Base-by-base conservation (phyloP, 805 yeast species). In the Ogataea polymorpha region DNA sequence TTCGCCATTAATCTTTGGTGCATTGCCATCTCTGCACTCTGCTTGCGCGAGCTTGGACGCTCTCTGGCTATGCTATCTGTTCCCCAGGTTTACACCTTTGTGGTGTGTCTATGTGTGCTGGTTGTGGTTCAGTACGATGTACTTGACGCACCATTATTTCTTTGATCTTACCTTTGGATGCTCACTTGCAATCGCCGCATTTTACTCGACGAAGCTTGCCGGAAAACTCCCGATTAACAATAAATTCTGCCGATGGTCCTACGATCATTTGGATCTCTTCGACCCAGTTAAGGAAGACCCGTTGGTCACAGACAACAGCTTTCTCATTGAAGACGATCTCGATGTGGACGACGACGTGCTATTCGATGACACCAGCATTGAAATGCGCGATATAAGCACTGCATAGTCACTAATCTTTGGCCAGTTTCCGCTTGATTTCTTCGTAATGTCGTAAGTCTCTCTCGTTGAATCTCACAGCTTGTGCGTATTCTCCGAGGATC, bases 91-190 rank as follows among this genome's bases (percentile, higher is more conserved):
- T 35, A 70, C 79, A 1, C 79, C 83, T 6, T 45, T 86, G 6
- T 86, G 88, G 72, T 72, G 82, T 59, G 64, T 71, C 14, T 93
- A 91, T 61, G 93, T 88, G n/a, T 67, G 79, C 48, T 88, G 96
- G 95, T 74, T 93, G 52, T 91, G 98, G 98, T 93, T 96, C 95
- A 77, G 93, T 37, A 93, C 98, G 12, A 91, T 91, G 99, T 91
- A 91, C 63, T 73, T 91, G 56, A 91, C 97, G 0, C 99, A 91
- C 65, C 99, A 91, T 66, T 91, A 91, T 62, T 93, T 93, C 58
- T 79, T 91, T 45, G 98, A 91, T 61, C 76, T 91, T 39, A 86
- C 87, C 56, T 91, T 87, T n/a, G 99, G 99, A 16, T 91, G 96
- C 2, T 74, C 80, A n/a, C 70, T 93, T 42, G 80, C 96, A 0